Percentiles rank a stretch among this genome's conserved stretches.
phyloP scores from a whole-genome alignment of 2,329 filamentous ascomycete species.

The Paecilomyces sp. region DNA sequence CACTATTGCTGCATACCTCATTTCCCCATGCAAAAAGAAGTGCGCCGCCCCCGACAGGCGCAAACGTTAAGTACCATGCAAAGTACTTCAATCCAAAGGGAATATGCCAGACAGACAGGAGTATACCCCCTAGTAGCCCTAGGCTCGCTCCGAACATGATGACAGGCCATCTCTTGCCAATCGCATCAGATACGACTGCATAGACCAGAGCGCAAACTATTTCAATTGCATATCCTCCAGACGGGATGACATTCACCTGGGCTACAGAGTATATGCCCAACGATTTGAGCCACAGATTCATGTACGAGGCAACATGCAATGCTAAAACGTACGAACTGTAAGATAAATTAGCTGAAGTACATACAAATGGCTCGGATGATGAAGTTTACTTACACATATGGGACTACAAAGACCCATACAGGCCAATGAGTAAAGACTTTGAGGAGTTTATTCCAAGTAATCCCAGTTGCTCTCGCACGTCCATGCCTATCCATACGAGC shows the following conservation, averaged over 20 bases:
- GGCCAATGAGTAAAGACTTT: constrained; percentile 5
- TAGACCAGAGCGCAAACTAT: constrained; percentile 6
- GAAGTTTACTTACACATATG: constrained; percentile 5
- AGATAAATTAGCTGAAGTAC: background rate
- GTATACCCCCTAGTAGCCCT: constrained; percentile 2
- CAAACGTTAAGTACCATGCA: constrained; percentile 6
- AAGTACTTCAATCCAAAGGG: constrained; percentile 7
- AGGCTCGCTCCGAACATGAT: constrained; percentile 5
- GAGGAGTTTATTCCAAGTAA: constrained; percentile 1
- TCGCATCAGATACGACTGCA: constrained; percentile 4
- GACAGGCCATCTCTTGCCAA: constrained; percentile 4
- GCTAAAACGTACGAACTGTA: constrained; percentile 7
- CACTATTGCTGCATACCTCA: constrained; percentile 4
- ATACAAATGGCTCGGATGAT: background rate
- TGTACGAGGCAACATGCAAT: constrained; percentile 6
- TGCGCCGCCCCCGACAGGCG: constrained; percentile 4
- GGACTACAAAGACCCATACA: constrained; percentile 3
- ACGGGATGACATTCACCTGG: constrained; percentile 6
- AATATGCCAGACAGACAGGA: constrained; percentile 4
- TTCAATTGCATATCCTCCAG: constrained; percentile 5
- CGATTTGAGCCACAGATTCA: constrained; percentile 7
- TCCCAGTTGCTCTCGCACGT: constrained; percentile 3
- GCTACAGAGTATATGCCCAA: constrained; percentile 4
- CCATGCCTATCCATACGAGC: constrained; percentile 5
- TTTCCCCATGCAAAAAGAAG: constrained; percentile 7